Percentiles rank a stretch among this genome's conserved stretches.
phyloP scores from a whole-genome alignment of 2,329 filamentous ascomycete species.

The Colletotrichum gigasporum region DNA sequence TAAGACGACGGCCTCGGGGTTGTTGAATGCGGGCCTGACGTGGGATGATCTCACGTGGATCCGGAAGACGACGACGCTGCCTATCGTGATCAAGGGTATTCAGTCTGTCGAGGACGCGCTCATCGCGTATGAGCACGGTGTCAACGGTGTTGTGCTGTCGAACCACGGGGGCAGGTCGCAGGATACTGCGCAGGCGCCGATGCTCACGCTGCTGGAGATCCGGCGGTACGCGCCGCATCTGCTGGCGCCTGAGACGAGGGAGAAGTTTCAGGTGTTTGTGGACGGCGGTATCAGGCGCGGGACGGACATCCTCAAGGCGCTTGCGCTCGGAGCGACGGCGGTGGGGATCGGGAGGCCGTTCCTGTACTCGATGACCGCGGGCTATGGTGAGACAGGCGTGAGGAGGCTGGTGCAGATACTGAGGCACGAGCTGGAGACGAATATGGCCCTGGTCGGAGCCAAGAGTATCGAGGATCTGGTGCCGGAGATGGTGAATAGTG shows the following conservation, averaged over 20 bases:
- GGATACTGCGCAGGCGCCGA: constrained; percentile 49
- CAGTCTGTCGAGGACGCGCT: constrained; percentile 71
- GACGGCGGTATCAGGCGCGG: constrained; percentile 74
- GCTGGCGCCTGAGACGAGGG: constrained; percentile 44
- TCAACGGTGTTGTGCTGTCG: constrained; percentile 73
- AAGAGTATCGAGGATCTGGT: constrained; percentile 72
- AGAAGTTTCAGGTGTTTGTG: constrained; percentile 61
- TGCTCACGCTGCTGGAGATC: constrained; percentile 47
- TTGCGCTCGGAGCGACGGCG: constrained; percentile 68
- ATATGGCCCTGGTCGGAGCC: constrained; percentile 70
- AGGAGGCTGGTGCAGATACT: constrained; percentile 58
- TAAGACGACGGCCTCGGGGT: constrained; percentile 62
- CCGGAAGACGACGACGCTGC: constrained; percentile 55
- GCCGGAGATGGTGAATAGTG: constrained; percentile 34
- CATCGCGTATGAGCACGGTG: constrained; percentile 65
- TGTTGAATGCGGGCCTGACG: constrained; percentile 67
- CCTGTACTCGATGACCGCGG: constrained; percentile 65
- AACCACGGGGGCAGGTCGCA: constrained; percentile 74
- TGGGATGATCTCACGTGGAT: constrained; percentile 74
- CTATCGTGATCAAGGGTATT: constrained; percentile 74
- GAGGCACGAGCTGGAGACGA: constrained; percentile 55
- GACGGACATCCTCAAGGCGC: constrained; percentile 74
- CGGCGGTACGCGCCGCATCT: constrained; percentile 53
- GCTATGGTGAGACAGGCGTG: constrained; percentile 55
- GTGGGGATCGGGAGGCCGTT: constrained; percentile 77